phyloP scores from a whole-genome alignment of 2,329 filamentous ascomycete species.

The Endothia cerciana region DNA sequence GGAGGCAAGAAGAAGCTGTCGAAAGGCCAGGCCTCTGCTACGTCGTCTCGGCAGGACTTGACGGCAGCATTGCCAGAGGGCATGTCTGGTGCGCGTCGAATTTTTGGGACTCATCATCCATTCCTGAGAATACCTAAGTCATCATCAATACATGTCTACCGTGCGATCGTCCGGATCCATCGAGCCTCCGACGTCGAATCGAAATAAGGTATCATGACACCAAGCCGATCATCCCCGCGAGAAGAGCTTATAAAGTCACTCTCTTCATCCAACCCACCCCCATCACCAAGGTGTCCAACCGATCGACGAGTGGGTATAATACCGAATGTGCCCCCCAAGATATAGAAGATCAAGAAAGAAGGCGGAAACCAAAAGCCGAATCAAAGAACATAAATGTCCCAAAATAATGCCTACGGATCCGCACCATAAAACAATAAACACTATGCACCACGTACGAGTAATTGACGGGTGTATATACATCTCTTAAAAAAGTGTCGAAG shows the following conservation, averaged over 20 bases:
- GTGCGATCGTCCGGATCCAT: conserved; percentile 12
- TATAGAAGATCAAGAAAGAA: conserved; percentile 2
- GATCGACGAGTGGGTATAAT: conserved; percentile 4
- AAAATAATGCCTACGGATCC: conserved; percentile 6
- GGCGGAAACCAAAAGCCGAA: conserved; percentile 10
- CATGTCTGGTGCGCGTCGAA: no score
- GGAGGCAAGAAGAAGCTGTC: no score
- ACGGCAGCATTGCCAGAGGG: no score
- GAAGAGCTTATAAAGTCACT: neutral
- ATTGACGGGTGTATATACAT: conserved; percentile 23
- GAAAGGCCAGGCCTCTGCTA: no score
- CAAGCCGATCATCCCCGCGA: conserved; percentile 6
- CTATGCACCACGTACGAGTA: conserved; percentile 20
- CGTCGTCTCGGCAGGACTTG: no score
- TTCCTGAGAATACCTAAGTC: conserved; percentile 23
- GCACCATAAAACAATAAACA: conserved; percentile 29
- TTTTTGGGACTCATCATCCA: conserved; percentile 19
- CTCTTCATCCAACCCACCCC: neutral
- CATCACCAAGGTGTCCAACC: neutral
- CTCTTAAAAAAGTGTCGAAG: conserved; percentile 6
- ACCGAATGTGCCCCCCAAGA: neutral
- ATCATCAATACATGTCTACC: conserved; percentile 11
- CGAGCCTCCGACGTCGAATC: neutral
- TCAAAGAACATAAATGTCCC: neutral
- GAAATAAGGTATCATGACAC: conserved; percentile 16